Conservation (phyloP, 257 asterid species). For the Striga asiatica region DNA sequence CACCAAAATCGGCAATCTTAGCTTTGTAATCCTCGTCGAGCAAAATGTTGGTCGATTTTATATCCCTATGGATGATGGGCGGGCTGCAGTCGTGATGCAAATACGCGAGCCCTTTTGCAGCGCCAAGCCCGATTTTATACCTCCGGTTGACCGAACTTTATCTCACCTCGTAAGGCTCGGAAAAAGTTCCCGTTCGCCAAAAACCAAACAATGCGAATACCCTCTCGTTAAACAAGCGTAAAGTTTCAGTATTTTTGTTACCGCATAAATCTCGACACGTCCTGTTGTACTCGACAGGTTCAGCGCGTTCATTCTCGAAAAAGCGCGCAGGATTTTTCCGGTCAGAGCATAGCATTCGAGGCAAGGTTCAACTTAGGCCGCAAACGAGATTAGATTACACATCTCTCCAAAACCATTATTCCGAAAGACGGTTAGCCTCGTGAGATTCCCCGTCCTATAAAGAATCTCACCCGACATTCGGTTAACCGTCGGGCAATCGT, state of each 20-base stretch:
- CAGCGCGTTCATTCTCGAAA: constrained; percentile 70
- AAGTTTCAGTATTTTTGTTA: constrained; percentile 63
- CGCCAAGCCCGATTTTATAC: constrained; percentile 61
- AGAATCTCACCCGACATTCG: no score
- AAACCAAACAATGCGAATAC: constrained; percentile 61
- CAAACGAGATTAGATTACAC: constrained; percentile 41
- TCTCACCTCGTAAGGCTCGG: constrained; percentile 62
- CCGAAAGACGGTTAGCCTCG: constrained; percentile 39
- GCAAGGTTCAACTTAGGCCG: constrained; percentile 70
- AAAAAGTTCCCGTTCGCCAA: constrained; percentile 80
- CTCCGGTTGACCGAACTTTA: constrained; percentile 54
- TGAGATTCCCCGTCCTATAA: constrained; percentile 39
- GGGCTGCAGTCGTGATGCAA: constrained; percentile 78
- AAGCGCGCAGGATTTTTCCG: constrained; percentile 46
- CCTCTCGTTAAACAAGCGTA: constrained; percentile 68
- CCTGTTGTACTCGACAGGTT: constrained; percentile 64
- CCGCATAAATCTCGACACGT: constrained; percentile 61
- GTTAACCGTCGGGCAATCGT: no score
- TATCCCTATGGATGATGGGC: constrained; percentile 68
- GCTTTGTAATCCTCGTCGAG: constrained; percentile 85
- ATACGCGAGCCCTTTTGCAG: constrained; percentile 86
- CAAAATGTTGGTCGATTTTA: constrained; percentile 80
- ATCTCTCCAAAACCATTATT: constrained; percentile 79
- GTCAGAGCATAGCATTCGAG: constrained; percentile 42
- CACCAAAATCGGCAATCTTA: constrained; percentile 81